Conservation (phyloP, 345 rosid genomes). For the Salix suchowensis region DNA sequence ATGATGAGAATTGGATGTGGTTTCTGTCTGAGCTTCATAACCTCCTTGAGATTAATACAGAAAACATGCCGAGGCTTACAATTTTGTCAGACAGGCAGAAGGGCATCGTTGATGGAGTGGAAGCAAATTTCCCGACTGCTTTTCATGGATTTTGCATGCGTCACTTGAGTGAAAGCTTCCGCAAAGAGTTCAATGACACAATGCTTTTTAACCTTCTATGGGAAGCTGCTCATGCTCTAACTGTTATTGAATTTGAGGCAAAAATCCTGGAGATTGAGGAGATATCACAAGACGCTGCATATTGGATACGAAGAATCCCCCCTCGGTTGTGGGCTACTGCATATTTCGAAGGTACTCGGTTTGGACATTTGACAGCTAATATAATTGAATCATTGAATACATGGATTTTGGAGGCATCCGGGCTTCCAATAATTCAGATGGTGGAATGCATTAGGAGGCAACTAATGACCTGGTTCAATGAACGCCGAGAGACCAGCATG, state of each 20-base stretch:
- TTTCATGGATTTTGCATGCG: constrained; percentile 98
- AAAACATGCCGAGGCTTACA: constrained; percentile 96
- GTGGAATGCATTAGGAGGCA: constrained; percentile 98
- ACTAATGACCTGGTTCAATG: constrained; percentile 97
- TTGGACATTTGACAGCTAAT: constrained; percentile 87
- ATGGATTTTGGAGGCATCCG: constrained; percentile 93
- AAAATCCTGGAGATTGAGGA: constrained; percentile 86
- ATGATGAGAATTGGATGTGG: constrained; percentile 99
- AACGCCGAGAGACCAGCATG: constrained; percentile 86
- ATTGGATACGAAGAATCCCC: constrained; percentile 89
- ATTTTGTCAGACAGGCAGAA: constrained; percentile 89
- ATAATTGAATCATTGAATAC: constrained; percentile 74
- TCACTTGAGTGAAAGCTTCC: constrained; percentile 87
- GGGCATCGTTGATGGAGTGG: constrained; percentile 89
- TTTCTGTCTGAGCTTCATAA: constrained; percentile 90
- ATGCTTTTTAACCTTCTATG: constrained; percentile 83
- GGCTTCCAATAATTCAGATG: constrained; percentile 98
- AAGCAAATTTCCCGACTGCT: constrained; percentile 87
- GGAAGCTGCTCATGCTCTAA: constrained; percentile 95
- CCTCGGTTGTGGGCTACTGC: constrained; percentile 97
- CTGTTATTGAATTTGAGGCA: constrained; percentile 85
- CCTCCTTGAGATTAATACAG: constrained; percentile 83
- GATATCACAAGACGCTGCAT: constrained; percentile 87
- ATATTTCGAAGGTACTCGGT: constrained; percentile 86
- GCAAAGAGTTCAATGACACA: constrained; percentile 89